phyloP scores from a whole-genome alignment of 1,139 yeast species.

The Sugiyamaella pinicola region DNA sequence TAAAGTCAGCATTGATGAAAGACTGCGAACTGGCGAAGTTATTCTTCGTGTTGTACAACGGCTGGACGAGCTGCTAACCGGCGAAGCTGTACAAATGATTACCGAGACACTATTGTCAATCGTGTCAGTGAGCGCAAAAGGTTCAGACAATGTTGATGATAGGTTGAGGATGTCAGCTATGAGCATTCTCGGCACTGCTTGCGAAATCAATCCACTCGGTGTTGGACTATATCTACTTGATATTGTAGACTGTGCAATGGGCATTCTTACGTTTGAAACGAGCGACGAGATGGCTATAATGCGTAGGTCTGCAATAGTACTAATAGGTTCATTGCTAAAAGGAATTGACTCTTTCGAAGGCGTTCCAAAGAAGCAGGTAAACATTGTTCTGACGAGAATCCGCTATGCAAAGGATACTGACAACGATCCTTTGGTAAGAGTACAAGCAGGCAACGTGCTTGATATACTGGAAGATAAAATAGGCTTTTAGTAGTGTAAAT shows the following conservation, averaged over 20 bases:
- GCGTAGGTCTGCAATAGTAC: slow-evolving; percentile 73
- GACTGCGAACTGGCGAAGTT: slow-evolving; percentile 80
- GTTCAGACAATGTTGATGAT: slow-evolving; percentile 47
- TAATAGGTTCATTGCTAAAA: slow-evolving; percentile 63
- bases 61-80: slow-evolving; percentile 52
- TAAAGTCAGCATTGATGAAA: slow-evolving; percentile 55
- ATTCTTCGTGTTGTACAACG: slow-evolving; percentile 59
- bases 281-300: slow-evolving; percentile 53
- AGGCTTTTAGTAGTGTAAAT: slow-evolving; percentile 9
- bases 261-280: slow-evolving; percentile 65
- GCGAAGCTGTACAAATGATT: slow-evolving; percentile 44
- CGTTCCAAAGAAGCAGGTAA: slow-evolving; percentile 28
- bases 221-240: slow-evolving; percentile 53
- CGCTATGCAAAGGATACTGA: slow-evolving; percentile 29
- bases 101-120: slow-evolving; percentile 46
- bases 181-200: slow-evolving; percentile 69
- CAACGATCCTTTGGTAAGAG: slow-evolving; percentile 36
- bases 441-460: slow-evolving; percentile 32
- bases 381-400: slow-evolving; percentile 30
- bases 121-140: slow-evolving; percentile 45
- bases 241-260: slow-evolving; percentile 73
- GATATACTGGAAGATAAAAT: slow-evolving; percentile 20
- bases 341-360: slow-evolving; percentile 39
- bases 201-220: slow-evolving; percentile 62
- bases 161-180: slow-evolving; percentile 81